These are phyloP conservation scores for Hymenochaete sp. DNA, from an alignment of 1,284 basidiomycete genomes.

Conservation along the genomic window DNA sequence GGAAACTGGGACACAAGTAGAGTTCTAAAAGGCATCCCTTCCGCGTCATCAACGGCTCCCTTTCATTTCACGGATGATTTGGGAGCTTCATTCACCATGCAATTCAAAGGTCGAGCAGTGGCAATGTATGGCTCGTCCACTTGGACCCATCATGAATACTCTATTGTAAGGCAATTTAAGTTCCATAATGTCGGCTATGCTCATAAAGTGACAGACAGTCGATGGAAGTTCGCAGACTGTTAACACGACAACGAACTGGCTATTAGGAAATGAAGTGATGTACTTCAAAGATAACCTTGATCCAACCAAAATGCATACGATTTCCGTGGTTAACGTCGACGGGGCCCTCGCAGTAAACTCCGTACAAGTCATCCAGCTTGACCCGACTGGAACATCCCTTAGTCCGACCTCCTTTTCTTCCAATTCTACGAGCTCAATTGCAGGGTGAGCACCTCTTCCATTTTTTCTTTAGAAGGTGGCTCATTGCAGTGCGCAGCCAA, in stretches of 20 bases:
- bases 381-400: too few species aligned
- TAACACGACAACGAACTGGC: constrained; percentile 29
- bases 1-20: constrained; percentile 8
- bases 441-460: too few species aligned
- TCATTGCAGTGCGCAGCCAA: too few species aligned
- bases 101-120: constrained; percentile 12
- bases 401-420: too few species aligned
- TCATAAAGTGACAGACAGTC: constrained; percentile 20
- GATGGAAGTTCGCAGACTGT: constrained; percentile 23
- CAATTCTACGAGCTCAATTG: too few species aligned
- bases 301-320: constrained; percentile 23
- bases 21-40: constrained; percentile 6
- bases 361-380: constrained; percentile 18
- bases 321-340: constrained; percentile 25
- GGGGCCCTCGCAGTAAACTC: constrained; percentile 20
- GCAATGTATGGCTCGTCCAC: constrained; percentile 11
- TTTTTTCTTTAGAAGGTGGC: too few species aligned
- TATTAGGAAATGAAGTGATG: constrained; percentile 27
- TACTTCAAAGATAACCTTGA: constrained; percentile 29
- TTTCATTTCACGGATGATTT: constrained; percentile 7
- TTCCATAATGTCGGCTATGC: constrained; percentile 24
- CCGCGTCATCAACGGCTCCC: constrained; percentile 1
- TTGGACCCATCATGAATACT: constrained; percentile 9
- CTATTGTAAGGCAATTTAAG: constrained; percentile 18
- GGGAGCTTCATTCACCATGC: constrained; percentile 7